A percentile compares a stretch with the other conserved stretches of the same genome.
Conservation (phyloP, 306 rosid species). For the Herpetospermum pedunculosum region DNA sequence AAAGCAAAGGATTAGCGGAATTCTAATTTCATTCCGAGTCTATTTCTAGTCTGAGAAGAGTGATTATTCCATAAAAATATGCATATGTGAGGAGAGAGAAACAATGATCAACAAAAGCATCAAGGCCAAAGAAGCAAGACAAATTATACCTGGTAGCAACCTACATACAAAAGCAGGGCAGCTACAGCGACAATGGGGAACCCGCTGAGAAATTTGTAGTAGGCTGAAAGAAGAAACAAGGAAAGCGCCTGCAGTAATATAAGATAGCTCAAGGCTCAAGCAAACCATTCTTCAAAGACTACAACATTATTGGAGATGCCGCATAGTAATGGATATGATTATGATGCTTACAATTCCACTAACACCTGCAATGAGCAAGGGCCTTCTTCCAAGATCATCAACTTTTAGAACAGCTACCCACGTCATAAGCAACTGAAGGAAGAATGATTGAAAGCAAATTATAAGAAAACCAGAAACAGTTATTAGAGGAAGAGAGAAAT, state of each 20-base stretch:
- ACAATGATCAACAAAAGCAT: not conserved
- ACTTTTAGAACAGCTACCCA: conserved; percentile 82
- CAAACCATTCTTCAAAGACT: not conserved
- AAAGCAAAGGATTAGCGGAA: not conserved
- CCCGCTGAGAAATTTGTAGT: conserved; percentile 79
- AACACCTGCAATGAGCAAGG: conserved; percentile 80
- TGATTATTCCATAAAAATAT: not conserved
- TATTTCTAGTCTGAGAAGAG: not conserved
- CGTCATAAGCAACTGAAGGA: conserved; percentile 72
- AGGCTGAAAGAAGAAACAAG: conserved; percentile 68
- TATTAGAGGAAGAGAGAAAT: not conserved
- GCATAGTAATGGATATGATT: conserved; percentile 7
- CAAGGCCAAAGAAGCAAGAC: not conserved
- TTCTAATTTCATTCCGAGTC: not conserved
- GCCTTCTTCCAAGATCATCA: conserved; percentile 90
- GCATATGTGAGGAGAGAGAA: not conserved
- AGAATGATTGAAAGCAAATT: conserved; percentile 17
- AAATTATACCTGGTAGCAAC: conserved; percentile 78
- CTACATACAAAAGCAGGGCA: conserved; percentile 88
- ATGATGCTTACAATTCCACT: conserved; percentile 65
- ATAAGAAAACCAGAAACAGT: conserved; percentile 8
- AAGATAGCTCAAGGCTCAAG: conserved; percentile 16
- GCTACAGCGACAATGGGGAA: conserved; percentile 78
- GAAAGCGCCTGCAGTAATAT: conserved; percentile 48
- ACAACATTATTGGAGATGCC: not conserved